These are phyloP conservation scores for Phalaenopsis aphrodite DNA, from an alignment of 106 monocot species.

Conservation along the genomic window DNA sequence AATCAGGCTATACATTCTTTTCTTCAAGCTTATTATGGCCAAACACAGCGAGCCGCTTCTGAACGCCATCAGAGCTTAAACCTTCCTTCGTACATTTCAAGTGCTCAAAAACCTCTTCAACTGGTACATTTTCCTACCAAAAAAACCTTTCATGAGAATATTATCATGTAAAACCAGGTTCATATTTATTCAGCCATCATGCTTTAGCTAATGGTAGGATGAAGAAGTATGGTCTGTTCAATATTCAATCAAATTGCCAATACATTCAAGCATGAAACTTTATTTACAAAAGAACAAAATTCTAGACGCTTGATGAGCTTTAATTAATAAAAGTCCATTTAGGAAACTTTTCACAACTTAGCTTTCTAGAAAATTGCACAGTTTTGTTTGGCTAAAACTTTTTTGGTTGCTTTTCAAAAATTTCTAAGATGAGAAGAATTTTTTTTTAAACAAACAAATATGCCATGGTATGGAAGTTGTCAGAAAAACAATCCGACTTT, in stretches of 20 bases:
- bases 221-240: neutral
- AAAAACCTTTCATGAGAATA: neutral
- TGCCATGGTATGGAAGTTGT: too few species aligned
- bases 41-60: slow-evolving; percentile 32
- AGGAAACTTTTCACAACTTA: too few species aligned
- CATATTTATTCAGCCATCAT: neutral
- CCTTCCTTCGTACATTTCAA: slow-evolving; percentile 38
- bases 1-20: slow-evolving; percentile 26
- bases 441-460: too few species aligned
- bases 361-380: too few species aligned
- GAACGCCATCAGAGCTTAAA: slow-evolving; percentile 36
- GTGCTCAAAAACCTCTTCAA: slow-evolving; percentile 37
- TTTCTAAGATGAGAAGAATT: too few species aligned
- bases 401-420: too few species aligned
- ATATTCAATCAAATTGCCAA: neutral
- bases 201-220: neutral
- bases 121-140: slow-evolving; percentile 36
- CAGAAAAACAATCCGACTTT: too few species aligned
- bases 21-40: slow-evolving; percentile 58
- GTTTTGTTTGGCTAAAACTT: too few species aligned
- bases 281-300: too few species aligned
- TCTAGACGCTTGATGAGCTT: too few species aligned
- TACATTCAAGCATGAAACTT: neutral
- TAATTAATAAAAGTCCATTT: too few species aligned
- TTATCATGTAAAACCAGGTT: slow-evolving; percentile 3